Conservation (phyloP, 306 rosid genomes). For the Citrullus mucosospermus region DNA sequence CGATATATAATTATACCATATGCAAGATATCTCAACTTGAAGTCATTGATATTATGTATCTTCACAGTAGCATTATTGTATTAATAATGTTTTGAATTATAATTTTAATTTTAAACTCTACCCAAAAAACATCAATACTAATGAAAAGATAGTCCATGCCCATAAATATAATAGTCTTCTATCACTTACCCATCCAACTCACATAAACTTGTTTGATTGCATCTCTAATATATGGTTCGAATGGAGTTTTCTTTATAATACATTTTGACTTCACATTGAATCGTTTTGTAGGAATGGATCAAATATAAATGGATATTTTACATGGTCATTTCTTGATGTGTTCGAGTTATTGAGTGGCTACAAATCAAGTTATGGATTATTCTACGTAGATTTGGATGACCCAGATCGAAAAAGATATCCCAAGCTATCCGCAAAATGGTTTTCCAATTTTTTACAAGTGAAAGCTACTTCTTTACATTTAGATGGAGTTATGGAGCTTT, state of each 20-base stretch:
- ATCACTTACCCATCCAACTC: no score
- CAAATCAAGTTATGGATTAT: conserved; percentile 29
- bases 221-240: no score
- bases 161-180: no score
- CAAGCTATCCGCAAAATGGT: conserved; percentile 49
- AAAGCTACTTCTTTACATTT: background rate
- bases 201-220: no score
- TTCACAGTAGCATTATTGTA: no score
- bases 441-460: conserved; percentile 33
- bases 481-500: background rate
- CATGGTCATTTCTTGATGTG: conserved; percentile 50
- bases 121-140: no score
- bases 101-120: no score
- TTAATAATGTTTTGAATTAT: no score
- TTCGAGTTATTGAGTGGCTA: conserved; percentile 36
- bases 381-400: conserved; percentile 30
- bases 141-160: no score
- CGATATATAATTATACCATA: no score
- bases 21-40: no score
- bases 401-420: conserved; percentile 32
- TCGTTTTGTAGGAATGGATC: conserved; percentile 32
- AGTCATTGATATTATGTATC: no score
- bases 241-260: background rate
- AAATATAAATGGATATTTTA: conserved; percentile 44
- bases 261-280: background rate